A percentile compares a stretch with the other conserved stretches of the same genome.
Conservation (phyloP, 345 rosid genomes). For the Pugionium dolabratum region DNA sequence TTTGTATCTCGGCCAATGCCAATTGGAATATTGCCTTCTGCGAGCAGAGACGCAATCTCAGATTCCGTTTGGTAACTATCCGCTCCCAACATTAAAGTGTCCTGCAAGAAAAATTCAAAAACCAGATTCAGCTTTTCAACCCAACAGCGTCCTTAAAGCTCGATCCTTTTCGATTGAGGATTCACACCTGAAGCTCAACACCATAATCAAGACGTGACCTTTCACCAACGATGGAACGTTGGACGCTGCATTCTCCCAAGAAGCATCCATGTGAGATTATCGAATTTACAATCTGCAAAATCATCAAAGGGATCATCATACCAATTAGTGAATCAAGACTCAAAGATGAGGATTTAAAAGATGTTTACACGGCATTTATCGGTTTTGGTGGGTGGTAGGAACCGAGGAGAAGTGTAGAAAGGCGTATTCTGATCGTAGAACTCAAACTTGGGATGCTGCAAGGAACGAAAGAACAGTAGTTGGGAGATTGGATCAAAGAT, state of each 20-base stretch:
- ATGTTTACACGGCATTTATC: constrained; percentile 72
- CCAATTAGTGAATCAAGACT: constrained; percentile 6
- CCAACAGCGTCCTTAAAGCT: constrained; percentile 13
- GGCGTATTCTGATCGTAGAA: constrained; percentile 90
- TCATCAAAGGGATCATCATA: background rate
- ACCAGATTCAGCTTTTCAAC: background rate
- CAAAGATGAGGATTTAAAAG: background rate
- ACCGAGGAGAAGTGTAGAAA: constrained; percentile 89
- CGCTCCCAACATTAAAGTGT: constrained; percentile 88
- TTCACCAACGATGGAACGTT: constrained; percentile 86
- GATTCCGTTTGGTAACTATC: constrained; percentile 89
- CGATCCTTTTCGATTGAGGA: background rate
- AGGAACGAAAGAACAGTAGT: background rate
- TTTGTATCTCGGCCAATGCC: constrained; percentile 83
- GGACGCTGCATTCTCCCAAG: constrained; percentile 73
- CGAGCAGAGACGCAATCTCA: constrained; percentile 86
- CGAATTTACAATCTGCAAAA: constrained; percentile 68
- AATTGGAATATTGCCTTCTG: constrained; percentile 82
- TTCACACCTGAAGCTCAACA: constrained; percentile 74
- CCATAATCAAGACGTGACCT: constrained; percentile 86
- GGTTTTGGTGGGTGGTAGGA: constrained; percentile 83
- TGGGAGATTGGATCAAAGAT: background rate
- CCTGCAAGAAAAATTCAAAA: constrained; percentile 47
- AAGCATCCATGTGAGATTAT: constrained; percentile 96
- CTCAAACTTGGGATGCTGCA: constrained; percentile 75